Evolutionary conservation across 208 protist genomes (phyloP), one percentile per base, ranked within the genome.

Genomic region (Wallacemonas sp.): DNA sequence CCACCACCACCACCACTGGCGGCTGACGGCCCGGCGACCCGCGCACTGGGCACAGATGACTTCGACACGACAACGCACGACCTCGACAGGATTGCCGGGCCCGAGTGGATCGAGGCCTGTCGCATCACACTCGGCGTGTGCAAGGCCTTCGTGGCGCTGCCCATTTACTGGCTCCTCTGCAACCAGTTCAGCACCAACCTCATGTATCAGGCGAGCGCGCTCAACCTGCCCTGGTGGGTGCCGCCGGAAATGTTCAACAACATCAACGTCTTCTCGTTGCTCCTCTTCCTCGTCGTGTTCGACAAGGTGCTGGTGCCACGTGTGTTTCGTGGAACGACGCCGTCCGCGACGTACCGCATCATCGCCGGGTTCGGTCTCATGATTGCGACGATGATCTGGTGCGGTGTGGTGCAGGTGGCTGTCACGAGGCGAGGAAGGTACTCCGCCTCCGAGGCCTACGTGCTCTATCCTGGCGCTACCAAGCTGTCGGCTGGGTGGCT

Each of bases 161-260:
- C 84, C 62, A 70, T 91, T 18, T 91, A 91, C 71, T 91, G 84
- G 84, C 67, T 91, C 14, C 70, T 87, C 25, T 79, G 71, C 57
- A 87, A 87, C 39, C 81, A 87, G 73, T 87, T 85, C 67, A 87
- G 81, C 71, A 91, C 77, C 1, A 87, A 84, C 57, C 63, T 91
- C 57, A 86, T 87, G 74, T 82, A 81, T 54, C 75, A 80, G 48
- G 70, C 78, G 1, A 59, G 59, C 0, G 74, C 84, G 26, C 59
- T 85, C 29, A 44, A 82, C 32, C 57, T 86, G 61, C 76, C 84
- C 1, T 12, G n/a, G 5, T 61, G 61, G 61, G 41, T 83, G 0
- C 84, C 84, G 18, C 72, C 76, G 14, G 84, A 91, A 57, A 38
- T 91, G 0, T 87, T 87, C 67, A 91, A 87, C 76, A 91, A 87